A percentile compares a stretch with the other conserved stretches of the same genome.
These are phyloP conservation scores for Bipolaris sorokiniana DNA, from an alignment of 2,329 filamentous ascomycete genomes.

Conservation along the genomic window DNA sequence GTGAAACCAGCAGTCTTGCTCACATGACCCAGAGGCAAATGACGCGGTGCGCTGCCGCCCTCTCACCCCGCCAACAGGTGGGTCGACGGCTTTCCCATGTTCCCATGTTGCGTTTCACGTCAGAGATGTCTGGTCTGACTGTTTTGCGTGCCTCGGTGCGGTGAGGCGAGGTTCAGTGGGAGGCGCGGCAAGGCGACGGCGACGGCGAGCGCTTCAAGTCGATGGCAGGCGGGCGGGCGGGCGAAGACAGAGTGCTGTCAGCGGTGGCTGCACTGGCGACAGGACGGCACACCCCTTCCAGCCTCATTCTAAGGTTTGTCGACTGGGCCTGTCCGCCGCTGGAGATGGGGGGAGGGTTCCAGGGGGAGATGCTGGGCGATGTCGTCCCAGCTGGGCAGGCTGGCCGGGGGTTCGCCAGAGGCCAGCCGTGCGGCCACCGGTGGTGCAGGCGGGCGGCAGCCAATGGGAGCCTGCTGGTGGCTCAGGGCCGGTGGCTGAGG, in stretches of 20 bases:
- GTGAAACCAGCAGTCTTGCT: constrained; percentile 22
- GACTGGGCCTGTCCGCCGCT: constrained; percentile 23
- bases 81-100: constrained; percentile 18
- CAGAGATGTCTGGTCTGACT: constrained; percentile 18
- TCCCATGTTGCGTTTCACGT: constrained; percentile 25
- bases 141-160: constrained; percentile 22
- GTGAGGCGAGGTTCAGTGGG: constrained; percentile 8
- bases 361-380: constrained; percentile 17
- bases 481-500: background rate
- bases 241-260: background rate
- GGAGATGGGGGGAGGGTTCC: constrained; percentile 21
- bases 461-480: background rate
- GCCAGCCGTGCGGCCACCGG: constrained; percentile 1
- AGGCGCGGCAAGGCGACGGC: background rate
- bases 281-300: constrained; percentile 4
- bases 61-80: constrained; percentile 28
- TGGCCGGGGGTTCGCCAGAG: constrained; percentile 15
- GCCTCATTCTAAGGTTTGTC: constrained; percentile 18
- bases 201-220: constrained; percentile 9
- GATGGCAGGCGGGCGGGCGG: background rate
- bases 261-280: constrained; percentile 9
- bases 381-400: constrained; percentile 10
- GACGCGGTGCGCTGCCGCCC: constrained; percentile 23
- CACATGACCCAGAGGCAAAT: constrained; percentile 23
- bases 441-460: background rate